Evolutionary conservation across 176 grass and related monocot species (phyloP).

Genomic region (Hsuehochloa calcarea): DNA sequence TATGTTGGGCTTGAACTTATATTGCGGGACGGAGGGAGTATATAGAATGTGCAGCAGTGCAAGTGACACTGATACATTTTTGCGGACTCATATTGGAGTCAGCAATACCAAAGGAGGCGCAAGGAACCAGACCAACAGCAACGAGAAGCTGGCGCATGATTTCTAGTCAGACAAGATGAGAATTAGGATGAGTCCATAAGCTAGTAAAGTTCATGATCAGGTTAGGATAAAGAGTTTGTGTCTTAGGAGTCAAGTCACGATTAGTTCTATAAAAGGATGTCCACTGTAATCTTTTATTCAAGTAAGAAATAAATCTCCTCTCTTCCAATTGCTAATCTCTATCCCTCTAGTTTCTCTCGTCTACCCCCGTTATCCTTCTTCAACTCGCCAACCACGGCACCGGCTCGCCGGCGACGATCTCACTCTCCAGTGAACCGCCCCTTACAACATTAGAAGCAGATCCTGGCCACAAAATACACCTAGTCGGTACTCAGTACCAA

Average conservation of each 20-base stretch:
- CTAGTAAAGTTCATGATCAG: not conserved
- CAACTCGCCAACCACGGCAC: not conserved
- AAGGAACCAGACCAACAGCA: not conserved
- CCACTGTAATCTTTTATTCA: not conserved
- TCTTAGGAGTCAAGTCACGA: not conserved
- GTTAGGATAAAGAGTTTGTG: not conserved
- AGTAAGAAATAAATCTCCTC: not conserved
- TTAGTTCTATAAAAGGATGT: not conserved
- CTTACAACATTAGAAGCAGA: not conserved
- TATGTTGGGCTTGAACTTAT: too few species aligned
- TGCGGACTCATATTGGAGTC: not conserved
- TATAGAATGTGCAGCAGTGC: not conserved
- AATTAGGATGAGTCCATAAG: not conserved
- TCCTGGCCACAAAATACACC: not conserved
- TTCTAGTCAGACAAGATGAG: not conserved
- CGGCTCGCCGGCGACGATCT: not conserved
- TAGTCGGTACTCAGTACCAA: not conserved
- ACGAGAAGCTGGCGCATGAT: not conserved
- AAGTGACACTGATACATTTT: not conserved
- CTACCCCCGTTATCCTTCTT: not conserved
- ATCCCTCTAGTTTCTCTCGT: not conserved
- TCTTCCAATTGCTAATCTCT: not conserved
- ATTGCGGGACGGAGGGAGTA: too few species aligned
- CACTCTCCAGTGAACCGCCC: not conserved
- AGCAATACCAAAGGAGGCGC: not conserved